Evolutionary conservation across 2,329 filamentous ascomycete genomes (phyloP), one percentile per base, ranked within the genome.

Genomic region (Emericellopsis cladophorae): DNA sequence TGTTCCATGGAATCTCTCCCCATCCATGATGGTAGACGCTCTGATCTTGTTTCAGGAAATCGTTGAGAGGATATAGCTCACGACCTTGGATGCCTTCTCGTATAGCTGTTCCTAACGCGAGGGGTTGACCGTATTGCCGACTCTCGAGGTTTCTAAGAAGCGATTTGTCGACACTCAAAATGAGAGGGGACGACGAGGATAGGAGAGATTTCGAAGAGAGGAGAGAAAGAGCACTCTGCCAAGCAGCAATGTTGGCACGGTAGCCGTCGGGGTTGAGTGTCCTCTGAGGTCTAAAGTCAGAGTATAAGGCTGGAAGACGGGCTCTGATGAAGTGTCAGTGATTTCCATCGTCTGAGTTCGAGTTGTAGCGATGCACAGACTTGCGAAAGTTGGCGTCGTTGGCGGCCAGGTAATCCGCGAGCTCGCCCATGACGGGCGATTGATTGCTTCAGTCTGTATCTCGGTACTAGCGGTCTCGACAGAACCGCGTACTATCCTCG

Each of bases 211-310:
- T 73, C 46, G 76, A 68, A 1, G 80, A 70, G 2, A 87, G 82
- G 40, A 75, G 68, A n/a, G 76, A 71, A 34, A 95, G 70, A 2
- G 79, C 87, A 32, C 74, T 73, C 43, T 81, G 77, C 88, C 88
- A 95, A 40, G 86, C 84, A 7, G 72, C 64, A 34, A 86, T 68
- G 57, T 95, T 95, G 35, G 87, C 85, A 16, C 70, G 65, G 64
- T 87, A 95, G 52, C 86, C 87, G 57, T 93, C 86, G 1, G 87
- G 85, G 54, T 95, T 94, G 18, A 84, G 76, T 32, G 73, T 76
- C 51, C 73, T 73, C 49, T 90, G 86, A 5, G 76, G 62, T 31
- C 77, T 70, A 55, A 95, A 94, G 58, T 95, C 88, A 37, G 87
- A 89, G 64, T 93, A 95, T 36, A 95, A 77, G 5, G 87, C 89